Evolutionary conservation across 2,329 filamentous ascomycete species (phyloP).

Genomic region (Ramularia endophylla): DNA sequence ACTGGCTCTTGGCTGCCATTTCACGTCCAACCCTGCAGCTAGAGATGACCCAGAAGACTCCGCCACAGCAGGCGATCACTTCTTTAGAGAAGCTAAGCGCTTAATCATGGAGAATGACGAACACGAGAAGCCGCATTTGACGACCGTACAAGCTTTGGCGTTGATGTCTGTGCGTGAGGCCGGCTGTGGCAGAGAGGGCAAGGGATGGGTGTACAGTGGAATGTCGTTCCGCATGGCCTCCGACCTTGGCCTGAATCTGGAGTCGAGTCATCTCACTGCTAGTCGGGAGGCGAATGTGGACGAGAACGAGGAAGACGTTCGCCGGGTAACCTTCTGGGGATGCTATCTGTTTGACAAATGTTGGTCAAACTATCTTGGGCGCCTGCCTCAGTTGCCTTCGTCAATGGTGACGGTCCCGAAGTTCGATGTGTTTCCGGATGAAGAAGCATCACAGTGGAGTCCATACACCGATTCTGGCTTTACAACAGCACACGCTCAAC

Average conservation of each 20-base stretch:
- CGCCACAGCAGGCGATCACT: constrained; percentile 87
- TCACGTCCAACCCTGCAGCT: constrained; percentile 70
- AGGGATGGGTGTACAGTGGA: constrained; percentile 96
- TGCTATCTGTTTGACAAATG: constrained; percentile 99
- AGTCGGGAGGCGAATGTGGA: constrained; percentile 41
- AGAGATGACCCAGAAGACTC: constrained; percentile 66
- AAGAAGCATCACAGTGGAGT: constrained; percentile 80
- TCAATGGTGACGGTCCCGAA: constrained; percentile 78
- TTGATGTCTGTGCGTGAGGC: constrained; percentile 96
- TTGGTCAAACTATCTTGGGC: constrained; percentile 95
- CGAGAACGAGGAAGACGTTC: constrained; percentile 81
- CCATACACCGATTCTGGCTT: constrained; percentile 83
- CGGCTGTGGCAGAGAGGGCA: constrained; percentile 86
- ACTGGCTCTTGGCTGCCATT: constrained; percentile 87
- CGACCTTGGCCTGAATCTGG: constrained; percentile 86
- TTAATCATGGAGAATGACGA: constrained; percentile 87
- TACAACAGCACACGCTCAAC: constrained; percentile 65
- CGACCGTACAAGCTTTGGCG: constrained; percentile 87
- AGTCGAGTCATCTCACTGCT: constrained; percentile 60
- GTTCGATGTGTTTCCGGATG: constrained; percentile 82
- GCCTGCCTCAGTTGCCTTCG: constrained; percentile 77
- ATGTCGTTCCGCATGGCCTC: constrained; percentile 98
- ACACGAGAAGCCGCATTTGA: constrained; percentile 80
- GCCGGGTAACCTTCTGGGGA: constrained; percentile 93
- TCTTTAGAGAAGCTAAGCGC: constrained; percentile 88